A percentile compares a stretch with the other conserved stretches of the same genome.
These are phyloP conservation scores for Xylaria polymorpha DNA, from an alignment of 2,329 filamentous ascomycete species.

Conservation along the genomic window DNA sequence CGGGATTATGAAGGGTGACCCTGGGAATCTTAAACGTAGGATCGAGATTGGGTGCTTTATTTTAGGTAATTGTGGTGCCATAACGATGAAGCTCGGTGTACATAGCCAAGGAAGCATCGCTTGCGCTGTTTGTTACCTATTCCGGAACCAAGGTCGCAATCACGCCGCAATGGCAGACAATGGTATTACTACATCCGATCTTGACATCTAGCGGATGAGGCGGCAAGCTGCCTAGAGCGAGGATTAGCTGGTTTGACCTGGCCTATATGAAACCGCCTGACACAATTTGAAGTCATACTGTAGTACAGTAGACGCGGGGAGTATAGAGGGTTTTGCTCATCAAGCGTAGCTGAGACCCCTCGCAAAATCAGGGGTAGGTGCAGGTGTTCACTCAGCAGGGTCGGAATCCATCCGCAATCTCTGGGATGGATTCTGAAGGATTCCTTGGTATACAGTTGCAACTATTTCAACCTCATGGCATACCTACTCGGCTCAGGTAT, in stretches of 20 bases:
- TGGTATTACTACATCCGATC: not conserved
- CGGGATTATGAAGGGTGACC: not conserved
- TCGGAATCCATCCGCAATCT: not conserved
- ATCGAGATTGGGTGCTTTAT: not conserved
- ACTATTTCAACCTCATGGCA: too few relatives aligned
- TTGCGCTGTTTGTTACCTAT: not conserved
- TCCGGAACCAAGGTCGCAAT: not conserved
- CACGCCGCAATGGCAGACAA: not conserved
- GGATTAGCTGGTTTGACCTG: not conserved
- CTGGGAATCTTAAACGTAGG: not conserved
- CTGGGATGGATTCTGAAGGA: not conserved
- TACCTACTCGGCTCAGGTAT: too few relatives aligned
- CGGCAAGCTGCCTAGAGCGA: not conserved
- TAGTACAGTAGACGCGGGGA: too few relatives aligned
- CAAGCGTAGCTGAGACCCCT: not conserved
- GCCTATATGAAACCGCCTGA: not conserved
- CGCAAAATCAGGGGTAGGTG: not conserved
- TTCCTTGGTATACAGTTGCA: not conserved
- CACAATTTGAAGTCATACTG: not conserved
- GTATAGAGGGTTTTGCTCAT: too few relatives aligned
- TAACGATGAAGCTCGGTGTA: not conserved
- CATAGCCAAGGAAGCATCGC: not conserved
- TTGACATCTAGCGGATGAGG: not conserved
- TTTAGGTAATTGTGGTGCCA: not conserved
- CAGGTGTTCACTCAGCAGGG: not conserved